Conservation (phyloP, 1,284 basidiomycete genomes). For the Ustilago lituana region DNA sequence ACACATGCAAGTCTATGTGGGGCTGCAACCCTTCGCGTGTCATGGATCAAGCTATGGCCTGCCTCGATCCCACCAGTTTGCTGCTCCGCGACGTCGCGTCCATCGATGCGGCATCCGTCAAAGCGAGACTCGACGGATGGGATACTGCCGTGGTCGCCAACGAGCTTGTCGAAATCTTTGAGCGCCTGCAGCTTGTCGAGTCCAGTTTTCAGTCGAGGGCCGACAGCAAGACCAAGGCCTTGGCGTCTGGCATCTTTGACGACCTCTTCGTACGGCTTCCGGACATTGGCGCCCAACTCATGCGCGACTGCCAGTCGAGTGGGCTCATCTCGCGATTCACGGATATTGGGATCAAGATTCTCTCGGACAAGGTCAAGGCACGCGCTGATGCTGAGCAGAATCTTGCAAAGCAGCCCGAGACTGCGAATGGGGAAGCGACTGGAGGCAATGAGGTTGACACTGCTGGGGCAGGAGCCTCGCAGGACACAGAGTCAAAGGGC, state of each 20-base stretch:
- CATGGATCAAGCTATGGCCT: constrained; percentile 25
- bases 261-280: constrained; percentile 35
- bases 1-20: constrained; percentile 43
- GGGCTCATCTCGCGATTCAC: constrained; percentile 33
- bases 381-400: constrained; percentile 1
- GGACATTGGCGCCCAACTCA: constrained; percentile 33
- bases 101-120: constrained; percentile 25
- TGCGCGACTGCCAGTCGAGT: constrained; percentile 35
- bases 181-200: constrained; percentile 40
- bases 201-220: constrained; percentile 47
- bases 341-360: constrained; percentile 40
- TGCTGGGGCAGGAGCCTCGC: background rate
- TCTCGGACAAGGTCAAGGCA: constrained; percentile 26
- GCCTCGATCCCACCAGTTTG: constrained; percentile 35
- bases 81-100: constrained; percentile 22
- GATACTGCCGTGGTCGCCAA: constrained; percentile 32
- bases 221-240: constrained; percentile 38
- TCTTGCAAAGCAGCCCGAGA: constrained; percentile 1
- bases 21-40: constrained; percentile 28
- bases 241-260: constrained; percentile 42
- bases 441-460: background rate
- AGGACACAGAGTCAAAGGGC: background rate
- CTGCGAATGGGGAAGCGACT: background rate
- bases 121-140: constrained; percentile 37
- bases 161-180: constrained; percentile 47